Evolutionary conservation across 768 basidiomycete genomes (phyloP).

Genomic region (Auricularia sp.): DNA sequence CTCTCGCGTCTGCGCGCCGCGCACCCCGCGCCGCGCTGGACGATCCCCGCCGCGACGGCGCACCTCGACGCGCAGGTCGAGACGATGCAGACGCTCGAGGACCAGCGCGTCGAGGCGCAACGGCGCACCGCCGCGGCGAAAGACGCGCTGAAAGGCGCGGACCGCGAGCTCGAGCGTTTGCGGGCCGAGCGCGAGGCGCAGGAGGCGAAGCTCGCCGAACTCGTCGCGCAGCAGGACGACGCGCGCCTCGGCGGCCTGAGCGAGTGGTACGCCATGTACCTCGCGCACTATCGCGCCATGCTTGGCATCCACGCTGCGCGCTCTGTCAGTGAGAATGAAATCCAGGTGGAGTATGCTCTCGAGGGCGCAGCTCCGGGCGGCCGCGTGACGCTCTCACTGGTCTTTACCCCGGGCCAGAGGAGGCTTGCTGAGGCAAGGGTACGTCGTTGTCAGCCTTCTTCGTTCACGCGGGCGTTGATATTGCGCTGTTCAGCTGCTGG

Average conservation of each 20-base stretch:
- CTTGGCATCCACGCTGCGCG: not conserved
- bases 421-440: not conserved
- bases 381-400: not conserved
- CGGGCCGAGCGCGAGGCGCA: conserved; percentile 55
- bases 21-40: conserved; percentile 72
- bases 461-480: not conserved
- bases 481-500: not conserved
- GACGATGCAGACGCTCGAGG: conserved; percentile 69
- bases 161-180: conserved; percentile 46
- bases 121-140: conserved; percentile 44
- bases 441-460: not conserved
- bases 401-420: not conserved
- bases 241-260: conserved; percentile 53
- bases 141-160: conserved; percentile 48
- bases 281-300: not conserved
- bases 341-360: not conserved
- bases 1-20: conserved; percentile 73
- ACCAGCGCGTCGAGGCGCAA: conserved; percentile 48
- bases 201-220: conserved; percentile 57
- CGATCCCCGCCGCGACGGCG: conserved; percentile 62
- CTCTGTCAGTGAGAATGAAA: not conserved
- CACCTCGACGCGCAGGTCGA: conserved; percentile 66
- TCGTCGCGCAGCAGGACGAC: conserved; percentile 44
- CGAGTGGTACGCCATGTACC: conserved; percentile 43
- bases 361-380: not conserved